A percentile compares a stretch with the other conserved stretches of the same genome.
These are phyloP conservation scores for Niveomyces coronatus DNA, from an alignment of 2,329 filamentous ascomycete species.

Conservation along the genomic window DNA sequence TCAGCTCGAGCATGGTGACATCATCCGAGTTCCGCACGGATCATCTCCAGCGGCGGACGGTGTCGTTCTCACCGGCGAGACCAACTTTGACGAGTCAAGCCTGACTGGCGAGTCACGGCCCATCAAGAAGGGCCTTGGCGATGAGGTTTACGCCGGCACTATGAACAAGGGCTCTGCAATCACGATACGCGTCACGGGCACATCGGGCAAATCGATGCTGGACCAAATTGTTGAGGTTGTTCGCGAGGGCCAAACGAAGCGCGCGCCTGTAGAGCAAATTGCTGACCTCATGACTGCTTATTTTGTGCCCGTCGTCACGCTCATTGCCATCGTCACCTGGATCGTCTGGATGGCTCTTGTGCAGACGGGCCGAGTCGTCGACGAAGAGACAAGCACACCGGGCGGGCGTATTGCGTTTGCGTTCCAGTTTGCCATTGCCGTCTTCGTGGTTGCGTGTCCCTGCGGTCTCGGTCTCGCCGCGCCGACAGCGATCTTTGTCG, in stretches of 20 bases:
- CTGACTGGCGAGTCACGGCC: constrained; percentile 69
- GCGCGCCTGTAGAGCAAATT: constrained; percentile 65
- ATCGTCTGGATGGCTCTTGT: constrained; percentile 60
- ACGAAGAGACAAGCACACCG: constrained; percentile 42
- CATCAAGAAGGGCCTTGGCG: constrained; percentile 52
- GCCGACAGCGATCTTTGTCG: constrained; percentile 77
- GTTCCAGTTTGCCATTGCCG: constrained; percentile 72
- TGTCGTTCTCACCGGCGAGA: constrained; percentile 48
- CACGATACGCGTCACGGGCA: constrained; percentile 51
- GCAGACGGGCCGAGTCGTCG: constrained; percentile 44
- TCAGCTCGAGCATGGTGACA: constrained; percentile 62
- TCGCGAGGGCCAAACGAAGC: constrained; percentile 64
- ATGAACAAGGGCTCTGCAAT: constrained; percentile 60
- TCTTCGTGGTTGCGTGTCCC: constrained; percentile 80
- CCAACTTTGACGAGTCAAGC: constrained; percentile 79
- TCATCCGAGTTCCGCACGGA: constrained; percentile 67
- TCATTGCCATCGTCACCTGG: constrained; percentile 63
- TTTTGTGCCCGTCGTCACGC: constrained; percentile 63
- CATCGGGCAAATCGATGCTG: constrained; percentile 62
- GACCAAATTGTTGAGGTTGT: constrained; percentile 71
- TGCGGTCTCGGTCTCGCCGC: constrained; percentile 79
- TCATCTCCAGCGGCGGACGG: constrained; percentile 81
- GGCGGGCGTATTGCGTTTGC: constrained; percentile 66
- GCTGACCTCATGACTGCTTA: constrained; percentile 65
- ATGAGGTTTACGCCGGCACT: constrained; percentile 61